These are phyloP conservation scores for Lachnellula willkommii DNA, from an alignment of 2,329 filamentous ascomycete genomes.

Conservation along the genomic window DNA sequence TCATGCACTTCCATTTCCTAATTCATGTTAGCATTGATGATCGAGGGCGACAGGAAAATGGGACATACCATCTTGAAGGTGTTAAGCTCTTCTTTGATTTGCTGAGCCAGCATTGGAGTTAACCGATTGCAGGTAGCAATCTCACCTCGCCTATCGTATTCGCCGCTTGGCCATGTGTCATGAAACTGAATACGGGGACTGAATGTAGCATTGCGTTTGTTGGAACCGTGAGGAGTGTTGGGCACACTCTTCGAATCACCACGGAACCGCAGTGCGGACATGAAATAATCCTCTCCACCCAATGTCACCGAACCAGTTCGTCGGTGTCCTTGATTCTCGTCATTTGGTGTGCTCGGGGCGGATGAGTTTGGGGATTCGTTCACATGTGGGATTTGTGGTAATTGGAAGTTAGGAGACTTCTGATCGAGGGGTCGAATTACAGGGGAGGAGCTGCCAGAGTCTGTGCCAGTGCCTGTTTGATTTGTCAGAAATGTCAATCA, in stretches of 20 bases:
- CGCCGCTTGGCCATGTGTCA: constrained; percentile 91
- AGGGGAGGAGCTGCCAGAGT: constrained; percentile 62
- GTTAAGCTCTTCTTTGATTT: constrained; percentile 99
- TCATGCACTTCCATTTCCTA: constrained; percentile 99
- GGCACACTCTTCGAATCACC: constrained; percentile 76
- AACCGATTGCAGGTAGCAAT: constrained; percentile 97
- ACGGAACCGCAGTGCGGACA: constrained; percentile 66
- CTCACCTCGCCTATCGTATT: constrained; percentile 93
- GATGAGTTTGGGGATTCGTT: constrained; percentile 79
- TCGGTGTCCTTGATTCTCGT: constrained; percentile 64
- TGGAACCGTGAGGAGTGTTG: constrained; percentile 62
- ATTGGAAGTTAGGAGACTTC: constrained; percentile 47
- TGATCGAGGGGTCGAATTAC: constrained; percentile 57
- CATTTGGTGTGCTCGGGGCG: constrained; percentile 80
- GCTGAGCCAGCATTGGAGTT: constrained; percentile 93
- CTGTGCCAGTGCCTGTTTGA: constrained; percentile 34
- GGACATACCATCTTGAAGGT: constrained; percentile 92
- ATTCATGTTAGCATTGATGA: constrained; percentile 36
- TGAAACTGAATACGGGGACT: constrained; percentile 92
- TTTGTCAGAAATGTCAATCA: constrained; percentile 28
- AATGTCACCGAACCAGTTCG: constrained; percentile 67
- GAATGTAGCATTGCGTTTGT: constrained; percentile 65
- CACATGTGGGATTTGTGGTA: constrained; percentile 57
- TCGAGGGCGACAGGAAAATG: constrained; percentile 4
- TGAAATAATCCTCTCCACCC: constrained; percentile 80